Base-by-base conservation (phyloP, 1,284 basidiomycete genomes). In the Singerocomus inundabilis region DNA sequence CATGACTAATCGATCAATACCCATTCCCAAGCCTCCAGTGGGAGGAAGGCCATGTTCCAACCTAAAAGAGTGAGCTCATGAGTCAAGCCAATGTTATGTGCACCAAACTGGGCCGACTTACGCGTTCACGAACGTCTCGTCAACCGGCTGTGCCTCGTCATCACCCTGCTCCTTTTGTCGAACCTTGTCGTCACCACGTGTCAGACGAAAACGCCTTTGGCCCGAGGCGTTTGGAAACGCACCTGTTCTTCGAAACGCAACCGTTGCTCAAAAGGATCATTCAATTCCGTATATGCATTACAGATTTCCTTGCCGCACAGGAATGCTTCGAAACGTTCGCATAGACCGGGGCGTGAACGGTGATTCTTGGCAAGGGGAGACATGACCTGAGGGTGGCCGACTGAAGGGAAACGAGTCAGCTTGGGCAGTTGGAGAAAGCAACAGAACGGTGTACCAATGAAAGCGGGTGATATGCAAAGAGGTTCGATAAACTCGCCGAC, bases 321-420 rank as follows among this genome's bases (percentile, higher is more conserved):
- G 79, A 99, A 99, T 7, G 85, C 93, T 71, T 99, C 96, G 77
- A 99, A 99, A 15, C 96, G 91, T 73, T 99, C 96, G 72, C 95
- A 98, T 11, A 99, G 80, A 37, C 97, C 97, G 0, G 92, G 89
- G 39, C 91, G 85, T 16, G 89, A 91, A 54, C 94, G 88, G 71
- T 97, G 92, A 80, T 89, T 91, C 76, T 98, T 98, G 69, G 96
- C 97, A 21, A 99, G 83, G 8, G 96, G 96, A 4, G 94, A 98
- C 96, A 99, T 99, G 62, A 99, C 92, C 77, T 98, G 95, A 37
- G 96, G 96, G 72, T 99, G 96, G 25, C 96, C 97, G 54, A 95
- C 92, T 88, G 60, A 4, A n/a, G 18, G 37, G n/a, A 38, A 41
- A 49, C n/a, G 1, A n/a, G 21, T 60, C 33, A 44, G 13, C 18